These are phyloP conservation scores for Aspergillus spinulosporus DNA, from an alignment of 2,329 filamentous ascomycete species.

Conservation along the genomic window DNA sequence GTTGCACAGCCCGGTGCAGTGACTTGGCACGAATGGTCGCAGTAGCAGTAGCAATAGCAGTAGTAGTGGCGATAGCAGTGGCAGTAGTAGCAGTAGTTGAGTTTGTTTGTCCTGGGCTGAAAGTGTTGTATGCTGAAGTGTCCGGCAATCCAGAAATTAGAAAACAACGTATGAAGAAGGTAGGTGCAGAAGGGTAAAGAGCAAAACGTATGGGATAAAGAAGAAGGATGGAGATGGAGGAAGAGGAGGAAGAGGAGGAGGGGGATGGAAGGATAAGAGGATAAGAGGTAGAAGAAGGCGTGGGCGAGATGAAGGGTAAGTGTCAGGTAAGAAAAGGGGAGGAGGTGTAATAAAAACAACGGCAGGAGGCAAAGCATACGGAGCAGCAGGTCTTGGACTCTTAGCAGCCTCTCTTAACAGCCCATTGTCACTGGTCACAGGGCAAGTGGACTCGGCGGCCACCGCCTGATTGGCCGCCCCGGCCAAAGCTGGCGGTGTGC, in stretches of 20 bases:
- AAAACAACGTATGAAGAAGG: conserved; percentile 37
- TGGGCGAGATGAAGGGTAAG: no score
- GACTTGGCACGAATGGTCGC: no score
- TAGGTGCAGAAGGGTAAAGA: conserved; percentile 4
- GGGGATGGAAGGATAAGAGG: background rate
- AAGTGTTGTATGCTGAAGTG: background rate
- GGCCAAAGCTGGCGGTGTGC: conserved; percentile 19
- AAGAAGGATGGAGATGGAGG: background rate
- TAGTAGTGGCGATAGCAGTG: background rate
- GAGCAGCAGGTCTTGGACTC: no score
- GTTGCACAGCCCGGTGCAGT: conserved; percentile 20
- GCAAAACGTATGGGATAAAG: conserved; percentile 11
- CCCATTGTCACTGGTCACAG: background rate
- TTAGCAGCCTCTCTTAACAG: background rate
- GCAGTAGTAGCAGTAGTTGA: background rate
- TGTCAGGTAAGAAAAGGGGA: conserved; percentile 7
- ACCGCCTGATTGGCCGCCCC: conserved; percentile 14
- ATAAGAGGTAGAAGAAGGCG: conserved; percentile 1
- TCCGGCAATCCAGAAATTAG: conserved; percentile 11
- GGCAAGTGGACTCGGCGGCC: background rate
- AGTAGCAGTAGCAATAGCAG: no score
- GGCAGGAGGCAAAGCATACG: conserved; percentile 1
- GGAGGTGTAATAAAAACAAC: conserved; percentile 8
- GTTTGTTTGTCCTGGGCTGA: conserved; percentile 9
- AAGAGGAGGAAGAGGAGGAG: background rate